These are phyloP conservation scores for Rhizopogon rudus DNA, from an alignment of 768 basidiomycete genomes.

Conservation along the genomic window DNA sequence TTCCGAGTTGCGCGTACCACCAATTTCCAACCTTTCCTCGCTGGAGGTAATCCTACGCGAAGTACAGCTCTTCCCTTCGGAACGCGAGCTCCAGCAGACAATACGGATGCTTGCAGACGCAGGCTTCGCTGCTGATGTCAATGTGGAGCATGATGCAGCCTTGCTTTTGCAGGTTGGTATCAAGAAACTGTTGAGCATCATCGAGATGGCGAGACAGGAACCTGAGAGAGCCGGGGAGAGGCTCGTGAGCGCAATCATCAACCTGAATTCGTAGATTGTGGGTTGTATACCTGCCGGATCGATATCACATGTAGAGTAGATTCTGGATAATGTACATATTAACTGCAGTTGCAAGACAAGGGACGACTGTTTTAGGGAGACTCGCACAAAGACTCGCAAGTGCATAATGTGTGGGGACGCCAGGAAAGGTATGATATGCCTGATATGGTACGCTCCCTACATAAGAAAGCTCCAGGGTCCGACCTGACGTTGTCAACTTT, in stretches of 20 bases:
- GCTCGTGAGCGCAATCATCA: constrained; percentile 59
- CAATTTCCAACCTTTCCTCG: constrained; percentile 64
- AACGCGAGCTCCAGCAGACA: constrained; percentile 50
- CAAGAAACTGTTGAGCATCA: constrained; percentile 85
- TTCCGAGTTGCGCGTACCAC: constrained; percentile 78
- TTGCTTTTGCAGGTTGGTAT: constrained; percentile 76
- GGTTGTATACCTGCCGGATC: not conserved
- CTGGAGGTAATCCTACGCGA: constrained; percentile 78
- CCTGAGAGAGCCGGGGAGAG: constrained; percentile 77
- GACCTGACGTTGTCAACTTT: not conserved
- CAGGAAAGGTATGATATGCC: constrained; percentile 17
- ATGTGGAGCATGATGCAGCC: constrained; percentile 39
- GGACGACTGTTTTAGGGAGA: too few species aligned
- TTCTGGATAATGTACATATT: not conserved
- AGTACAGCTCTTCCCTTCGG: constrained; percentile 66
- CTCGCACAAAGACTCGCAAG: too few species aligned
- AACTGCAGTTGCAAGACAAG: not conserved
- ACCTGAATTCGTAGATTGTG: constrained; percentile 26
- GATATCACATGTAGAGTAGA: constrained; percentile 5
- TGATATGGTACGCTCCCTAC: constrained; percentile 7
- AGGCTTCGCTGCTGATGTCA: constrained; percentile 50
- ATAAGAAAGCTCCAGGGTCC: not conserved
- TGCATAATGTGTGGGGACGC: not conserved
- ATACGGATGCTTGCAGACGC: constrained; percentile 68
- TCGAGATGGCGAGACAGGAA: constrained; percentile 98